phyloP scores from a whole-genome alignment of 306 rosid genomes.

The Neltuma alba region DNA sequence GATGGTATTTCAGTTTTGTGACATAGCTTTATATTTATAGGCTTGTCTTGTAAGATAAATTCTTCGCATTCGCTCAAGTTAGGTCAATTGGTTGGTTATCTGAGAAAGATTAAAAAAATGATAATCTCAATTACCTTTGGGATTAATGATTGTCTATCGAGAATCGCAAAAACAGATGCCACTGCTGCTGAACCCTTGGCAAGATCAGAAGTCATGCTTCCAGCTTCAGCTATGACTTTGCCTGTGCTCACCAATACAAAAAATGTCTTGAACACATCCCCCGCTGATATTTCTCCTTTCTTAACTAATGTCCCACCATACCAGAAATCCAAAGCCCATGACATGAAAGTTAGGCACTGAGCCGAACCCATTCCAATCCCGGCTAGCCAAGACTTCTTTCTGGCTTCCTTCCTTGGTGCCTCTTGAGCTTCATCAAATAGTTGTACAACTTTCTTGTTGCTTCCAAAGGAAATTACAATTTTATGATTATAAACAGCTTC shows the following conservation, averaged over 20 bases:
- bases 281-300: conserved; percentile 74
- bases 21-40: not conserved
- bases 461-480: conserved; percentile 82
- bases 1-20: not conserved
- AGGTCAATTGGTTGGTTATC: not conserved
- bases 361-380: conserved; percentile 99
- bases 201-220: conserved; percentile 97
- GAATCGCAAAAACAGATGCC: conserved; percentile 82
- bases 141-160: conserved; percentile 81
- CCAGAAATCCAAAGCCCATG: conserved; percentile 99
- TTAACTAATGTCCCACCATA: conserved; percentile 83
- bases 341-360: conserved; percentile 90
- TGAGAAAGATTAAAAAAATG: not conserved
- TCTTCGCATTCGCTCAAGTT: not conserved
- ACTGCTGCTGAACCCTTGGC: conserved; percentile 89
- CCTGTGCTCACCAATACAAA: conserved; percentile 95
- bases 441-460: conserved; percentile 61
- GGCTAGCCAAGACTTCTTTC: conserved; percentile 88
- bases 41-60: not conserved
- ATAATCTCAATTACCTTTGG: conserved; percentile 50
- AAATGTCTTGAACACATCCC: conserved; percentile 94
- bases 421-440: conserved; percentile 88
- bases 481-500: conserved; percentile 92
- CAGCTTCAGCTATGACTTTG: conserved; percentile 95
- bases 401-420: conserved; percentile 77